Conservation (phyloP, 2,329 filamentous ascomycete genomes). For the Capronia americana region DNA sequence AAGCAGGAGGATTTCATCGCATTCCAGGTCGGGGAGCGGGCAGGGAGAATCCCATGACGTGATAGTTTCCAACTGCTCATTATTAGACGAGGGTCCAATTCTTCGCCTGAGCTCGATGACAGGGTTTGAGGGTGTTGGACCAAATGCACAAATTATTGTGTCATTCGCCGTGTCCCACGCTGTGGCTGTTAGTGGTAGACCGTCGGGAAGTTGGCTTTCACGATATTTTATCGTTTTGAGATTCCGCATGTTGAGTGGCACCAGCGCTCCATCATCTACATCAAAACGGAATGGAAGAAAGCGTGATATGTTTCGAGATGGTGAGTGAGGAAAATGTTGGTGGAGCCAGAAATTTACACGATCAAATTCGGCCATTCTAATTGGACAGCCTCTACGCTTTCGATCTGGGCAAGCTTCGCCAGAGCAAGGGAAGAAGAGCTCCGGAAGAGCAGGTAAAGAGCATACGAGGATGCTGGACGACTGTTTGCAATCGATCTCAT, state of each 20-base stretch:
- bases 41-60: slow-evolving; percentile 89
- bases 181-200: slow-evolving; percentile 72
- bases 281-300: not conserved
- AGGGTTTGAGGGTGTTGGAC: slow-evolving; percentile 72
- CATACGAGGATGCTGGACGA: not conserved
- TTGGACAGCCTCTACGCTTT: slow-evolving; percentile 15
- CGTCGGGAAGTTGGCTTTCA: slow-evolving; percentile 65
- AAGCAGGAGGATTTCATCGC: slow-evolving; percentile 77
- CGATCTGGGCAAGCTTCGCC: slow-evolving; percentile 6
- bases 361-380: slow-evolving; percentile 20
- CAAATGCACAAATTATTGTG: slow-evolving; percentile 81
- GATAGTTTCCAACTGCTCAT: slow-evolving; percentile 57
- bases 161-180: slow-evolving; percentile 77
- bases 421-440: slow-evolving; percentile 10
- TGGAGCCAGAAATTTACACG: slow-evolving; percentile 28
- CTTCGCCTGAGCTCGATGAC: slow-evolving; percentile 73
- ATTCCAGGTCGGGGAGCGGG: slow-evolving; percentile 74
- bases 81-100: slow-evolving; percentile 35
- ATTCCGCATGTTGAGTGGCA: slow-evolving; percentile 74
- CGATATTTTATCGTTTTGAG: slow-evolving; percentile 77
- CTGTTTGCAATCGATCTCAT: slow-evolving; percentile 19
- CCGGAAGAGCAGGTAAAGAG: not conserved
- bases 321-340: not conserved
- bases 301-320: not conserved
- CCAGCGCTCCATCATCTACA: not conserved